Evolutionary conservation across 2,329 filamentous ascomycete species (phyloP).

Genomic region (Ceratocystis cacaofunesta): DNA sequence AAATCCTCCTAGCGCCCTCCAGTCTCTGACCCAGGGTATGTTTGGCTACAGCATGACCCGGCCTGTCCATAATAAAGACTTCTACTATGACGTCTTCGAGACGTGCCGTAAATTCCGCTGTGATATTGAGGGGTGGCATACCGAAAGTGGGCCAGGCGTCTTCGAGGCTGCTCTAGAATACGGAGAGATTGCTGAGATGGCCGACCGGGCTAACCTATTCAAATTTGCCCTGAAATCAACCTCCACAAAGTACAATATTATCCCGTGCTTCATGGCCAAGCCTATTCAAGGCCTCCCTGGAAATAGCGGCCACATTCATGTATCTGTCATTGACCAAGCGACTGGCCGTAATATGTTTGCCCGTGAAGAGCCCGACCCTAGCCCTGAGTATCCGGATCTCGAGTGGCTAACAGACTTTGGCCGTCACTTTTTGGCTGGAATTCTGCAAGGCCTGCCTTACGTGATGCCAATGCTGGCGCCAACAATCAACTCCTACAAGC

Average conservation of each 20-base stretch:
- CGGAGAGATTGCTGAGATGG: conserved; percentile 75
- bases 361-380: conserved; percentile 54
- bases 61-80: conserved; percentile 79
- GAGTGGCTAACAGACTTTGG: conserved; percentile 73
- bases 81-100: conserved; percentile 79
- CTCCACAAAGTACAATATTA: conserved; percentile 75
- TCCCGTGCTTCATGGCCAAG: conserved; percentile 98
- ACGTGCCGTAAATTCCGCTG: conserved; percentile 64
- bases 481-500: conserved; percentile 95
- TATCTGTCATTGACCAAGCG: conserved; percentile 68
- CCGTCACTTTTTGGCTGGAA: conserved; percentile 79
- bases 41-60: conserved; percentile 85
- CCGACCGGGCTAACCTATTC: conserved; percentile 81
- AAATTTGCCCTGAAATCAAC: conserved; percentile 83
- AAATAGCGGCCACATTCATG: conserved; percentile 90
- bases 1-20: conserved; percentile 59
- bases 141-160: conserved; percentile 82
- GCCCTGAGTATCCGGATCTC: conserved; percentile 60
- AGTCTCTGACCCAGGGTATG: conserved; percentile 80
- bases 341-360: conserved; percentile 70
- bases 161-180: conserved; percentile 93
- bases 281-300: conserved; percentile 79
- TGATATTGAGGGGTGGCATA: conserved; percentile 88
- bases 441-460: conserved; percentile 78
- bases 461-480: conserved; percentile 93